Conservation (phyloP, 768 basidiomycete species). For the Fistulinella prunicolor region DNA sequence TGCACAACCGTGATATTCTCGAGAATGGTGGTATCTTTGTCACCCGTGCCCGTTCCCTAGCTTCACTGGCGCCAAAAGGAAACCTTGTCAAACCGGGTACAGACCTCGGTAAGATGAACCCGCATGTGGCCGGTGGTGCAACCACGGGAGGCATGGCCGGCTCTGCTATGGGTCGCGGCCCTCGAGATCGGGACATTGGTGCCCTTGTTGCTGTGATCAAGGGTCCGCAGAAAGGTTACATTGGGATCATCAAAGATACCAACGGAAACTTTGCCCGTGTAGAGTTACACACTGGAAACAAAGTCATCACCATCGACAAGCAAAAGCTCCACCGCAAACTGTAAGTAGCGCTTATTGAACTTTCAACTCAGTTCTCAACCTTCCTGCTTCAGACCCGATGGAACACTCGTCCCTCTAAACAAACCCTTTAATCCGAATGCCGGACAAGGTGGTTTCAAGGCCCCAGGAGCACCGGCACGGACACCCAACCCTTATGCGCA, state of each 20-base stretch:
- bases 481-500: constrained; percentile 48
- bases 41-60: constrained; percentile 77
- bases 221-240: constrained; percentile 87
- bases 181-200: constrained; percentile 81
- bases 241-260: constrained; percentile 92
- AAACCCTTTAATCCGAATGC: constrained; percentile 25
- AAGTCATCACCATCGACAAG: constrained; percentile 84
- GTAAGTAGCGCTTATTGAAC: constrained; percentile 43
- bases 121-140: constrained; percentile 55
- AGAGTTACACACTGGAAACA: constrained; percentile 87
- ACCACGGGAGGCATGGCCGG: constrained; percentile 75
- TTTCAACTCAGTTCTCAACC: constrained; percentile 6
- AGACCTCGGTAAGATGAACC: constrained; percentile 93
- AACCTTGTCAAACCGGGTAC: constrained; percentile 60
- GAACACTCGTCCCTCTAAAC: constrained; percentile 52
- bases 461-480: constrained; percentile 40
- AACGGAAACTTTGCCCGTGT: constrained; percentile 86
- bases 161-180: constrained; percentile 77
- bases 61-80: constrained; percentile 84
- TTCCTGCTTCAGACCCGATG: constrained; percentile 46
- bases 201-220: constrained; percentile 74
- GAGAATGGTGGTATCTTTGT: constrained; percentile 97
- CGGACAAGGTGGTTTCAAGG: constrained; percentile 24
- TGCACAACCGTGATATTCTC: constrained; percentile 85
- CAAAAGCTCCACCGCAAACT: constrained; percentile 67